Evolutionary conservation across 2,329 filamentous ascomycete genomes (phyloP), one percentile per base, ranked within the genome.

Genomic region (Talaromyces sp.): DNA sequence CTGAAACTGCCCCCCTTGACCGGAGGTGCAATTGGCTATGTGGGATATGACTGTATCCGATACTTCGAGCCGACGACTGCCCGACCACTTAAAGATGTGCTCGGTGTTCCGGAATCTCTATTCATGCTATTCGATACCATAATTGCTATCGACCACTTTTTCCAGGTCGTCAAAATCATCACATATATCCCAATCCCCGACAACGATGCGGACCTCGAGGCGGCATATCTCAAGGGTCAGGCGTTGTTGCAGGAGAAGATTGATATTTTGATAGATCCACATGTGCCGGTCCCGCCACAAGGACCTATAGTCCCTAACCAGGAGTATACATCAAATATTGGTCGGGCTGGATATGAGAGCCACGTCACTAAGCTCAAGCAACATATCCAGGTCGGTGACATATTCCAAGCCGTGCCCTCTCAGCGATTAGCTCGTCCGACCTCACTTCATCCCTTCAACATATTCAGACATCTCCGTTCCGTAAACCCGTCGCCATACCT

Each of bases 41-140:
- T 98, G 6, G 93, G 93, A 62, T 99, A 99, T 75, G 95, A 99
- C 77, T 99, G 95, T 78, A 92, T 99, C 72, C 89, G 90, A 74
- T 98, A 98, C 80, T 99, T 99, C 71, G 95, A 99, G 83, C 95
- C 95, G 67, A 96, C 93, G 84, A 98, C 95, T n/a, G 89, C 89
- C 31, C 87, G 93, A 59, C 87, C 92, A 2, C 87, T 97, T 83
- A 90, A 95, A 78, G 95, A 99, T 78, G 86, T 96, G 35, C 85
- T 98, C 25, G 82, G 90, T 67, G 91, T 98, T 49, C 95, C 95
- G 0, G 95, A 99, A 83, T 93, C 92, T 66, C 83, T 98, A 35
- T 98, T 99, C 77, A 98, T 98, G 92, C 85, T 99, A 15, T 98
- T 92, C 78, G 91, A 98, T 76, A 97, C 94, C 47, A 90, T 98